A percentile compares a stretch with the other conserved stretches of the same genome.
These are phyloP conservation scores for Avena atlantica DNA, from an alignment of 176 grass and related monocot genomes.

Conservation along the genomic window DNA sequence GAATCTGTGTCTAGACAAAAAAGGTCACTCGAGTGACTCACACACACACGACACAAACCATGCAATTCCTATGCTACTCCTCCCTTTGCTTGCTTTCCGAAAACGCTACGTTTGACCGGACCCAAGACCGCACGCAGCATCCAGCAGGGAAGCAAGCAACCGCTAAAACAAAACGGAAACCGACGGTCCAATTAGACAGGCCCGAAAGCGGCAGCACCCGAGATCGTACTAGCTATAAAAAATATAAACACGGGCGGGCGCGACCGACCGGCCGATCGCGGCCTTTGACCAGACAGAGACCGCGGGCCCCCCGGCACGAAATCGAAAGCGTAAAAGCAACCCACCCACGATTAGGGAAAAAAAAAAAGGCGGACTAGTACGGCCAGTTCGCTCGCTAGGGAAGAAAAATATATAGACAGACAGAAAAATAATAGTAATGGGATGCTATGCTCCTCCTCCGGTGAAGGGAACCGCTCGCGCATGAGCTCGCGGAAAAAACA, in stretches of 20 bases:
- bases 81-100: not conserved
- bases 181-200: not conserved
- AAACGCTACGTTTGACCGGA: constrained; percentile 41
- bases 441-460: not conserved
- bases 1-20: not conserved
- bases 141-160: constrained; percentile 3
- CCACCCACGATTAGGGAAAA: not conserved
- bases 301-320: not conserved
- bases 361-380: not conserved
- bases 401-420: not conserved
- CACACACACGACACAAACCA: not conserved
- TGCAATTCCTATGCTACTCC: not conserved
- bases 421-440: no score
- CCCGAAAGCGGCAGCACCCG: not conserved
- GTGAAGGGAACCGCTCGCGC: not conserved
- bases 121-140: not conserved
- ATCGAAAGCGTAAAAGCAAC: constrained; percentile 30
- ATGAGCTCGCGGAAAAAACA: constrained; percentile 26
- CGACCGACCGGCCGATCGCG: not conserved
- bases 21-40: not conserved
- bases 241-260: not conserved
- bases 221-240: not conserved
- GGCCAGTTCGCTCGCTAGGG: not conserved
- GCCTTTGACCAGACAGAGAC: constrained; percentile 47
- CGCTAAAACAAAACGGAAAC: not conserved